Percentiles rank a stretch among this genome's conserved stretches.
phyloP scores from a whole-genome alignment of 805 yeast genomes.

The Saccharomycopsis sp. region DNA sequence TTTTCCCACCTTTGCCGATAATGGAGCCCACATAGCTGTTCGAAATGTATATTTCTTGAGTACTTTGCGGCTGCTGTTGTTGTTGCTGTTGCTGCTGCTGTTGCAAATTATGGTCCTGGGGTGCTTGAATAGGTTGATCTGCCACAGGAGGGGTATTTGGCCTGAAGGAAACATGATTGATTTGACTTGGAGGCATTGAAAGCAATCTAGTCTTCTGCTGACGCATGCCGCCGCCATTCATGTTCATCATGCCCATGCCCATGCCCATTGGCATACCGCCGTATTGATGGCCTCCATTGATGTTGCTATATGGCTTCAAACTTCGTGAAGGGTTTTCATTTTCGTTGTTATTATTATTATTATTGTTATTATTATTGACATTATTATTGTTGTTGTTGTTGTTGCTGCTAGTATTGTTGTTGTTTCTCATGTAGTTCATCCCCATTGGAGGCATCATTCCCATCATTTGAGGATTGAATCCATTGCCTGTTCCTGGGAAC shows the following conservation, averaged over 20 bases:
- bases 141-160: constrained; percentile 16
- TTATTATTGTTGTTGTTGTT: too few species aligned
- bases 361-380: too few species aligned
- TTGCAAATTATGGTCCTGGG: constrained; percentile 7
- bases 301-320: too few species aligned
- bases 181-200: constrained; percentile 7
- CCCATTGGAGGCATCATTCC: constrained; percentile 15
- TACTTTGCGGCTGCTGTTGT: constrained; percentile 32
- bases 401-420: too few species aligned
- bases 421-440: too few species aligned
- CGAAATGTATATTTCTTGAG: constrained; percentile 69
- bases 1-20: constrained; percentile 81
- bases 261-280: too few species aligned
- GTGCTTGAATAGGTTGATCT: constrained; percentile 10
- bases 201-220: too few species aligned
- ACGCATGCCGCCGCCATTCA: constrained; percentile 3
- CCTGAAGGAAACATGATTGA: constrained; percentile 12
- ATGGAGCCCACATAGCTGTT: constrained; percentile 73
- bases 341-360: too few species aligned
- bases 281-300: too few species aligned
- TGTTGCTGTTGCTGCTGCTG: constrained; percentile 6
- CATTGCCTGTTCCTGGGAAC: constrained; percentile 5
- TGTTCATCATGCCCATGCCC: too few species aligned
- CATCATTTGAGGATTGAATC: constrained; percentile 16
- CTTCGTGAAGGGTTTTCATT: too few species aligned